Base-by-base conservation (phyloP, 371 early-diverging fungal species). In the Lichtheimia ramosa region DNA sequence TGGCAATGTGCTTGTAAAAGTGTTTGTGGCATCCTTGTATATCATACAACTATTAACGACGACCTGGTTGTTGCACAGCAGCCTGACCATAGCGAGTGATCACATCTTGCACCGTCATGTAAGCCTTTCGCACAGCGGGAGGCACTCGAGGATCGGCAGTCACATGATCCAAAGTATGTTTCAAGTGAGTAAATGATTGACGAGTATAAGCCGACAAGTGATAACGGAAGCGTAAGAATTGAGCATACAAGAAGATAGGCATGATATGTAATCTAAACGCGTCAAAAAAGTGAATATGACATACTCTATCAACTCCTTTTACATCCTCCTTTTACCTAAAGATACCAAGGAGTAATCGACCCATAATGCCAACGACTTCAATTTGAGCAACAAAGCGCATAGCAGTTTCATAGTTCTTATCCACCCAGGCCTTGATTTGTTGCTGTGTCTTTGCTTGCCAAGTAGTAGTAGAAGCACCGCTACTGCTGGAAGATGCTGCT, bases 221-320 rank as follows among this genome's bases (percentile, higher is more conserved):
- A 67, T 88, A 93, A 51, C 96, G 86, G 86, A 94, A 87, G 34
- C 91, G 85, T 71, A 95, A 73, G 77, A 95, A 95, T 70, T 92
- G 92, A 59, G 82, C 82, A 67, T 86, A 95, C 34, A 92, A 67
- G 48, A 94, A 65, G 41, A 93, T 90, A 20, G 91, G 85, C 56
- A 92, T 83, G 16, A 89, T 75, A 53, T 83, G 81, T 78, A 92
- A 69, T 25, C 81, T 79, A 79, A 56, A 6, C 23, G 21, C 7
- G 27, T 24, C 43, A n/a, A 12, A 56, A 14, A 51, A 43, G 16
- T 51, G 51, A 24, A 50, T 16, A 15, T 48, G 10, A 7, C 0
- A 23, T 39, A 8, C 51, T 13, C 41, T 41, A 20, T 34, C 43
- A 20, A 7, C 41, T 46, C 34, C 52, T 60, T 20, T 25, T 15